Conservation (phyloP, 108 stramenopile species). For the Fistulifera solaris region DNA sequence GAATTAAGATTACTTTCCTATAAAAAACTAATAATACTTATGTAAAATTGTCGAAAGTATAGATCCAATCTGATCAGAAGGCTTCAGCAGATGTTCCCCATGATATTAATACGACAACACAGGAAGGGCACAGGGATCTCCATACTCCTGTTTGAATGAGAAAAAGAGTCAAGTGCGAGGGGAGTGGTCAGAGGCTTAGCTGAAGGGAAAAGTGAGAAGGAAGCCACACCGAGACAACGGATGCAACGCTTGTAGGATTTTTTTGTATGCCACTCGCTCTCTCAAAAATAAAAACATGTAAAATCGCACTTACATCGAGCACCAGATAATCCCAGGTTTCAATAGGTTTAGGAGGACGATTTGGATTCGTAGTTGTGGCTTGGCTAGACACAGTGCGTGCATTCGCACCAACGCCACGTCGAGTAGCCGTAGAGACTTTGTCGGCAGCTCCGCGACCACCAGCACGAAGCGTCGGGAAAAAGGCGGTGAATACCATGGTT, state of each 20-base stretch:
- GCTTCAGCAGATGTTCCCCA: too few species aligned
- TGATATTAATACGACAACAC: too few species aligned
- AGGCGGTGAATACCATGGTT: too few species aligned
- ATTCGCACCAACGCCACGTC: too few species aligned
- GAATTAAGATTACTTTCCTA: too few species aligned
- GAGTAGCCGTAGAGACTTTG: neutral
- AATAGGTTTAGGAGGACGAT: neutral
- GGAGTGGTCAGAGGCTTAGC: neutral
- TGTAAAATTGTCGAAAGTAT: neutral
- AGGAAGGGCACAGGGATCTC: neutral
- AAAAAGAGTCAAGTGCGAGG: neutral
- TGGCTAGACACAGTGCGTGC: too few species aligned
- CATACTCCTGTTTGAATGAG: neutral
- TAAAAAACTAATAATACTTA: too few species aligned
- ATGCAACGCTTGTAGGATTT: neutral
- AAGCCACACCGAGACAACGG: neutral
- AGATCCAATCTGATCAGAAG: too few species aligned
- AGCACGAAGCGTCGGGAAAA: too few species aligned
- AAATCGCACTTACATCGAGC: constrained; percentile 8
- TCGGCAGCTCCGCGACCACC: neutral
- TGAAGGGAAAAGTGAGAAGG: neutral
- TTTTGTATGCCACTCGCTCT: too few species aligned
- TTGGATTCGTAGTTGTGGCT: too few species aligned
- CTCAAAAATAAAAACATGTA: too few species aligned
- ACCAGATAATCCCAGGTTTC: constrained; percentile 5